phyloP scores from a whole-genome alignment of 192 early-diverging fungal genomes.

The Coemansia furcata region DNA sequence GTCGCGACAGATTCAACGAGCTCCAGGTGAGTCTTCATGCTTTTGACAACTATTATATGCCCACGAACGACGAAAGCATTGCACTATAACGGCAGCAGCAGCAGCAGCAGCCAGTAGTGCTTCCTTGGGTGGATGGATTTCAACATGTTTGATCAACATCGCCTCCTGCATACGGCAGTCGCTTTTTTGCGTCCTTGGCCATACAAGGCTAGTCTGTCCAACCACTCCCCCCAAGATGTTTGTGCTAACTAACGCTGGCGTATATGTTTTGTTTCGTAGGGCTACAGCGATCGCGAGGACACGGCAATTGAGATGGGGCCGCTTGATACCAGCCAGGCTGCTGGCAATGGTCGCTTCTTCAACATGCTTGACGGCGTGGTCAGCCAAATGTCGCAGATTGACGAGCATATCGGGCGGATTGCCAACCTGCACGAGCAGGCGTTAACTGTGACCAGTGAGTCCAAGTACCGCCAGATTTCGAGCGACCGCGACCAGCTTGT shows the following conservation, averaged over 20 bases:
- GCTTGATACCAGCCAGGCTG: conserved; percentile 13
- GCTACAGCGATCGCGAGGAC: conserved; percentile 33
- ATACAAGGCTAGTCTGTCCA: background rate
- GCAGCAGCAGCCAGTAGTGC: background rate
- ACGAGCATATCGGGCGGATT: conserved; percentile 41
- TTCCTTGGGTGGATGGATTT: no score
- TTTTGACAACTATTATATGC: background rate
- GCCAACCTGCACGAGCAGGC: conserved; percentile 48
- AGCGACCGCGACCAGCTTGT: conserved; percentile 48
- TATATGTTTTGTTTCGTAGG: conserved; percentile 15
- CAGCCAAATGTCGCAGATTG: conserved; percentile 37
- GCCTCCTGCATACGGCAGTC: background rate
- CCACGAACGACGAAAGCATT: background rate
- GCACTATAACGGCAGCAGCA: background rate
- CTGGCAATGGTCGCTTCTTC: conserved; percentile 39
- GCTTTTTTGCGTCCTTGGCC: background rate
- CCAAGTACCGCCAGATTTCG: conserved; percentile 39
- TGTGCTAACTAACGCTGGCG: background rate
- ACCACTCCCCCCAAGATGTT: background rate
- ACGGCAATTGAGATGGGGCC: conserved; percentile 45
- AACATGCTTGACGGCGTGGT: conserved; percentile 26
- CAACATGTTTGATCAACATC: background rate
- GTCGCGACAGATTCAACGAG: conserved; percentile 52
- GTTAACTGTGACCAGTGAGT: conserved; percentile 45
- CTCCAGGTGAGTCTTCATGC: conserved; percentile 38